A percentile compares a stretch with the other conserved stretches of the same genome.
Conservation (phyloP, 495 filamentous ascomycete genomes). For the Cetradonia linearis region DNA sequence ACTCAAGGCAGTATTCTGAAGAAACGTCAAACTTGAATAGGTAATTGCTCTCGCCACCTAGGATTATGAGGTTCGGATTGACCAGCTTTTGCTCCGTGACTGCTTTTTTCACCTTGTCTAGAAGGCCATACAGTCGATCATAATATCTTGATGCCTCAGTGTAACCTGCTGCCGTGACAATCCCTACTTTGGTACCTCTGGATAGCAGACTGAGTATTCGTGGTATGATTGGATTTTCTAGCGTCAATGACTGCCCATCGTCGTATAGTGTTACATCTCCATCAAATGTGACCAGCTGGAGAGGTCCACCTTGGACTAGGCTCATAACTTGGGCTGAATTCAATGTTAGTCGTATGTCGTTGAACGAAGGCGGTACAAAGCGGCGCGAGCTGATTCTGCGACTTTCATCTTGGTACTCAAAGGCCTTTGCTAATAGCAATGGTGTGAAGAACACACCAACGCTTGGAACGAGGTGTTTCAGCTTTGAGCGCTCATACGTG, state of each 20-base stretch:
- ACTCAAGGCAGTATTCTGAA: constrained; percentile 44
- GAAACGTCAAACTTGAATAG: constrained; percentile 61
- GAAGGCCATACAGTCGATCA: constrained; percentile 68
- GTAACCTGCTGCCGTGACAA: constrained; percentile 95
- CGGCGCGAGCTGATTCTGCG: constrained; percentile 83
- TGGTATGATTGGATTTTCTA: constrained; percentile 65
- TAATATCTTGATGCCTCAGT: constrained; percentile 78
- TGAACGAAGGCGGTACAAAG: constrained; percentile 95
- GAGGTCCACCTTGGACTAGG: constrained; percentile 53
- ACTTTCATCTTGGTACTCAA: constrained; percentile 75
- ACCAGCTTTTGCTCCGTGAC: constrained; percentile 34
- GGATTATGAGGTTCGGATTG: constrained; percentile 66
- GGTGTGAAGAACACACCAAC: constrained; percentile 89
- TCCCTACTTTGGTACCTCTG: constrained; percentile 65
- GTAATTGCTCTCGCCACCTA: constrained; percentile 88
- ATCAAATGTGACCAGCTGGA: constrained; percentile 88
- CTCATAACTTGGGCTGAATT: constrained; percentile 93
- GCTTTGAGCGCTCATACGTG: constrained; percentile 64
- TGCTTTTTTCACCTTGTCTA: constrained; percentile 67
- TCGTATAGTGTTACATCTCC: constrained; percentile 97
- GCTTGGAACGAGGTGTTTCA: constrained; percentile 82
- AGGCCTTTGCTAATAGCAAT: constrained; percentile 75
- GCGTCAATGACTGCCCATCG: constrained; percentile 69
- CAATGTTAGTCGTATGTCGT: constrained; percentile 84
- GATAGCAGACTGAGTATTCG: constrained; percentile 59